phyloP scores from a whole-genome alignment of 148 eudicot species.

The Pharnaceum exiguum region DNA sequence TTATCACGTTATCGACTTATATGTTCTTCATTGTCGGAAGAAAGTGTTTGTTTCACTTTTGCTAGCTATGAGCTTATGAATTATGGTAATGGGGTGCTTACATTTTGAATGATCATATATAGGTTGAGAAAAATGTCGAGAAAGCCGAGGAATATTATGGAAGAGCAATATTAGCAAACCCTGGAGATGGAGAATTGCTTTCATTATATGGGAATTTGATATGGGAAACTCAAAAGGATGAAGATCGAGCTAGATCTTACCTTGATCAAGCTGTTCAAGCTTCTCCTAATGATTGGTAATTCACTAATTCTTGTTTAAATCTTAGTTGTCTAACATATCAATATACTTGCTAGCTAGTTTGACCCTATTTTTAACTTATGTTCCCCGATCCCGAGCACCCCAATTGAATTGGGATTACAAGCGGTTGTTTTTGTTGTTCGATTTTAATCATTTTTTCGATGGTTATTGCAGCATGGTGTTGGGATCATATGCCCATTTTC shows the following conservation, averaged over 20 bases:
- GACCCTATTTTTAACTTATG: no score
- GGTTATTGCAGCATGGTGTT: constrained; percentile 36
- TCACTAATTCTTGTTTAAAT: not conserved
- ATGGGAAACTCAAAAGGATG: constrained; percentile 66
- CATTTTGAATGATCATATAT: no score
- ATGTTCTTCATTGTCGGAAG: no score
- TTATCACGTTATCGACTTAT: no score
- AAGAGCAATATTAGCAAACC: constrained; percentile 73
- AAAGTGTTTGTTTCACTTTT: no score
- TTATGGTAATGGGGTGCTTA: no score
- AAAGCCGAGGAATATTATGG: constrained; percentile 79
- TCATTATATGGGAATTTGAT: constrained; percentile 60
- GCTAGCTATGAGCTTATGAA: no score
- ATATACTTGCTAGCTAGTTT: no score
- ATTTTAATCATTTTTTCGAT: not conserved
- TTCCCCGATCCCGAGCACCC: no score
- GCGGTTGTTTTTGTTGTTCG: no score
- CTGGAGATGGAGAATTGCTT: constrained; percentile 68
- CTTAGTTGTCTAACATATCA: not conserved
- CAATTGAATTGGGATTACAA: no score
- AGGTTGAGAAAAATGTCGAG: constrained; percentile 59
- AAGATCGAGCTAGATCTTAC: constrained; percentile 54
- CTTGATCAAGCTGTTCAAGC: constrained; percentile 61
- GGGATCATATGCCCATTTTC: constrained; percentile 72
- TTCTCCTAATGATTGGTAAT: constrained; percentile 69